Percentiles rank a stretch among this genome's conserved stretches.
These are phyloP conservation scores for Sordaria brevicollis DNA, from an alignment of 495 filamentous ascomycete genomes.

Conservation along the genomic window DNA sequence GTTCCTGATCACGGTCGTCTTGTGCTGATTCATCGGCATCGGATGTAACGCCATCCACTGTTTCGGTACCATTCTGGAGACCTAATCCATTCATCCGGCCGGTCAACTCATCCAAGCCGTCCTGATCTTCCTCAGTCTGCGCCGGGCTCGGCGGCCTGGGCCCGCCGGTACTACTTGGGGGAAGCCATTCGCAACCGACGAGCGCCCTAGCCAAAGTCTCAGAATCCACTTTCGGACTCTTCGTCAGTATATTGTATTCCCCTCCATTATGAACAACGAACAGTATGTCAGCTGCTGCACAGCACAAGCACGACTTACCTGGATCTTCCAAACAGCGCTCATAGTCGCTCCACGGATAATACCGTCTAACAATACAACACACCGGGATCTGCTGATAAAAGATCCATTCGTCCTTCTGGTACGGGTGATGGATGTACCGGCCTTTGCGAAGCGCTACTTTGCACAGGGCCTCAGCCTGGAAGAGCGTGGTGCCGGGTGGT, in stretches of 20 bases:
- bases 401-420: background rate
- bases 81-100: background rate
- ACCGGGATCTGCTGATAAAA: background rate
- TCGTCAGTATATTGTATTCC: background rate
- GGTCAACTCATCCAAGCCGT: background rate
- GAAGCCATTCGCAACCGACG: background rate
- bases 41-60: background rate
- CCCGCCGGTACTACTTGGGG: background rate
- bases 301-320: background rate
- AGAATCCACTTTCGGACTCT: background rate
- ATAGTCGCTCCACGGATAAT: background rate
- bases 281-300: background rate
- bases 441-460: no score
- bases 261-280: no score
- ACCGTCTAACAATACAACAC: background rate
- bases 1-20: background rate
- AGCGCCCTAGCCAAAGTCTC: background rate
- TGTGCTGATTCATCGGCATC: background rate
- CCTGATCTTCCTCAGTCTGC: background rate
- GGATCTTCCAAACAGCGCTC: background rate
- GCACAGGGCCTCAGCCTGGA: background rate
- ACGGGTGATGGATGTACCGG: no score
- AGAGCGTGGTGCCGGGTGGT: background rate
- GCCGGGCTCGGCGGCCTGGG: background rate
- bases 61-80: background rate